phyloP scores from a whole-genome alignment of 176 grass and related monocot genomes.

The Triticum urartu region DNA sequence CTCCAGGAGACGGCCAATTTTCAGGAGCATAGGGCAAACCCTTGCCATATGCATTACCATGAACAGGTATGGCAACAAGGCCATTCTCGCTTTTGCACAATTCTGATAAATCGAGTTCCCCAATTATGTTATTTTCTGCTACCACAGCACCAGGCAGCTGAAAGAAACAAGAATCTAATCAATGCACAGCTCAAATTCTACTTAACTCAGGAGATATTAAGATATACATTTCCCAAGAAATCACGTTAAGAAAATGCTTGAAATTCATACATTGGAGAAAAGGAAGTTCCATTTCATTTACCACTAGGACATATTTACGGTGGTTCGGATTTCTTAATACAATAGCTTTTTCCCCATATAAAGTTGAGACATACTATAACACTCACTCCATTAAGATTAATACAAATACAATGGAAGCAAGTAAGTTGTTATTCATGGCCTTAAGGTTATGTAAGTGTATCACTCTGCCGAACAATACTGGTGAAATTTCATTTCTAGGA shows the following conservation, averaged over 20 bases:
- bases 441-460: constrained; percentile 7
- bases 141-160: constrained; percentile 26
- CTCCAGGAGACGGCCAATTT: constrained; percentile 68
- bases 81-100: constrained; percentile 38
- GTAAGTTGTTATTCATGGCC: constrained; percentile 2
- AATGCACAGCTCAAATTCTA: constrained; percentile 17
- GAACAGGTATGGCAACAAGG: constrained; percentile 53
- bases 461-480: not conserved
- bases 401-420: constrained; percentile 10
- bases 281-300: not conserved
- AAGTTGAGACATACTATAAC: not conserved
- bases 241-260: not conserved
- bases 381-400: not conserved
- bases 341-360: not conserved
- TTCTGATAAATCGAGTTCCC: constrained; percentile 52
- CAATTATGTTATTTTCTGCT: constrained; percentile 17
- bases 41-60: constrained; percentile 45
- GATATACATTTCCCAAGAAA: not conserved
- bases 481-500: not conserved
- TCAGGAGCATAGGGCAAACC: constrained; percentile 77
- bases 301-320: not conserved
- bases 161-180: constrained; percentile 21
- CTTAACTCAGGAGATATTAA: not conserved
- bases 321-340: not conserved
- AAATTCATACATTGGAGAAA: not conserved